Conservation (phyloP, 2,329 filamentous ascomycete species). For the Aspergillus sp. region DNA sequence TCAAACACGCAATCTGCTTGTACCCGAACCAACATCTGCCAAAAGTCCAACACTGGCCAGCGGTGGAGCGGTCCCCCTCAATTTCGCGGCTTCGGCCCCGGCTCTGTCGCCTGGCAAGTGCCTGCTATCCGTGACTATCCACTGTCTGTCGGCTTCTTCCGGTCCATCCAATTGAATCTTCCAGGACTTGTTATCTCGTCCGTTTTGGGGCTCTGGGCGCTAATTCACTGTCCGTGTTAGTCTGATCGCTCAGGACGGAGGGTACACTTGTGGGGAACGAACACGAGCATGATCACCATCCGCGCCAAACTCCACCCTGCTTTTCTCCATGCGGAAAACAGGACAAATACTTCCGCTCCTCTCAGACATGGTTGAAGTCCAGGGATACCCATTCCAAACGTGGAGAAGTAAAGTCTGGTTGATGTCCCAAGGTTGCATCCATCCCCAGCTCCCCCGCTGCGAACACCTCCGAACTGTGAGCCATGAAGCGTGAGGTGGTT, state of each 20-base stretch:
- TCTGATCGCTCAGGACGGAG: background rate
- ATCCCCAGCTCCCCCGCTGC: background rate
- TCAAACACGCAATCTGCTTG: constrained; percentile 15
- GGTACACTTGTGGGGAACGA: background rate
- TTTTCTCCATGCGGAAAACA: background rate
- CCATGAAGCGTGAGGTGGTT: background rate
- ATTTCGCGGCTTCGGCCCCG: background rate
- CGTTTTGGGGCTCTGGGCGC: background rate
- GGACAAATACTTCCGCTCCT: background rate
- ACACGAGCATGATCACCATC: constrained; percentile 3
- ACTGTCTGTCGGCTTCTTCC: background rate
- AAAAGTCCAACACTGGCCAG: background rate
- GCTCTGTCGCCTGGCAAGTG: background rate
- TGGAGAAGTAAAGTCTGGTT: background rate
- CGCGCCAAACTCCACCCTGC: background rate
- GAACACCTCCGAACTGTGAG: background rate
- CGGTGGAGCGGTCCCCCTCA: background rate
- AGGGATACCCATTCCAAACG: background rate
- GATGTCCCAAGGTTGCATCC: background rate
- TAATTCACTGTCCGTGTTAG: background rate
- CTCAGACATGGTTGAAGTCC: background rate
- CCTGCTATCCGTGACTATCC: background rate
- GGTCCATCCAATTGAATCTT: background rate
- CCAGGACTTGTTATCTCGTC: background rate
- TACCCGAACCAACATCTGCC: constrained; percentile 6